Evolutionary conservation across 2,329 filamentous ascomycete species (phyloP), one percentile per base, ranked within the genome.

Genomic region (Aspergillus udagawae): DNA sequence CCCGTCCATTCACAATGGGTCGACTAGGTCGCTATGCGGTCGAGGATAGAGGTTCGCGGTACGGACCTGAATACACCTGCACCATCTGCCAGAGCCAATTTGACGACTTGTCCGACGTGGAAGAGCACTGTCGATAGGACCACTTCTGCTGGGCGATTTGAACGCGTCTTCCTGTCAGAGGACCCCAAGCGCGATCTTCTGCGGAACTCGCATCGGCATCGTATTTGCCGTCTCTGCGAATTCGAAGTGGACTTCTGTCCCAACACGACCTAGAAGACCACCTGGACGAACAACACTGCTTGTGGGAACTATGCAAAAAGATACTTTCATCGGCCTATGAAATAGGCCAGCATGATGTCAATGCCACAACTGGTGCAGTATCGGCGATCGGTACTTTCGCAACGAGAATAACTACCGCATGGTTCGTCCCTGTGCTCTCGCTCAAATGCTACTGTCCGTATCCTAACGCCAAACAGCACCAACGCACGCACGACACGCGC

Each of bases 21-120:
- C 21, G 17, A 47, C 8, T 27, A 47, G 44, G 44, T n/a, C 44
- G 12, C 3, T 27, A 47, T 47, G 44, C 27, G 9, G 44, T 47
- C 3, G 20, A 6, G 23, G 38, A n/a, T 7, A 17, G 2, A 45
- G 8, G 32, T 0, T 7, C 35, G 4, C 6, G 8, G 2, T 53
- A 44, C 29, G n/a, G 20, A 23, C 27, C 20, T 45, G n/a, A 55
- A 55, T 68, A 63, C 49, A 58, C 56, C 23, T 63, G 64, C 41
- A 67, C 63, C 55, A 27, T 25, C 21, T 47, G 44, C 21, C 48
- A 20, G 27, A 29, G 7, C 25, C 45, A 25, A 32, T 49, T 28
- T 23, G 8, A 45, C 44, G 28, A 10, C 21, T 12, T 10, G 23
- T 10, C 17, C 25, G 9, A 28, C 8, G 27, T 17, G 48, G 23